Base-by-base conservation (phyloP, 495 filamentous ascomycete genomes). In the Penicillium simplicissimum region DNA sequence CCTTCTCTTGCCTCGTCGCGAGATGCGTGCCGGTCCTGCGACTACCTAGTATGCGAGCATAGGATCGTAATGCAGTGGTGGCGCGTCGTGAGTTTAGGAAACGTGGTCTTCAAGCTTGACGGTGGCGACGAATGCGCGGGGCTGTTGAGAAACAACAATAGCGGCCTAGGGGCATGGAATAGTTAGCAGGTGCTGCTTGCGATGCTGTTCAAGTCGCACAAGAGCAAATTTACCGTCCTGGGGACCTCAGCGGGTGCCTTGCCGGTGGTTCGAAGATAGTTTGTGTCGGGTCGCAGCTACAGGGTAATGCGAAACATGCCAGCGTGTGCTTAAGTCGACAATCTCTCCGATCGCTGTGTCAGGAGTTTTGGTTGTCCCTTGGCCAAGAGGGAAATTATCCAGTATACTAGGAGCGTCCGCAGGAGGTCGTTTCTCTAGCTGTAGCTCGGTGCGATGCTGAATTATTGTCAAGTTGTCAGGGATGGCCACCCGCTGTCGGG, bases 261-360 rank as follows among this genome's bases (percentile, higher is more conserved):
- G 28, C 40, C 11, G 17, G 42, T 17, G 10, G 40, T 19, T 42
- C n/a, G 19, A 13, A 21, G 11, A 19, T 45, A 6, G 25, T n/a
- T 47, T 45, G 19, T 28, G 33, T 34, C 8, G 8, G 36, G 28
- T 52, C 57, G 47, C 37, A 19, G 19, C 10, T 10, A 45, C 42
- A 47, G 11, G 31, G 21, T 53, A 58, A 42, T 34, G 40, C 52
- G 49, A 38, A 59, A 63, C 40, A 58, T 65, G 62, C 53, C 62
- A 65, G 25, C 58, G 62, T 65, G 62, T 65, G 62, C 62, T 60
- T 33, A 60, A 56, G 31, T 35, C 36, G 36, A 47, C 17, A 42
- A 52, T 42, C 48, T 42, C 28, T 56, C 51, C 40, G 61, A 34
- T 51, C 9, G 51, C 38, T 40, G 55, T 37, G n/a, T 6, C 33